Base-by-base conservation (phyloP, 768 basidiomycete genomes). In the Collybia nuda region DNA sequence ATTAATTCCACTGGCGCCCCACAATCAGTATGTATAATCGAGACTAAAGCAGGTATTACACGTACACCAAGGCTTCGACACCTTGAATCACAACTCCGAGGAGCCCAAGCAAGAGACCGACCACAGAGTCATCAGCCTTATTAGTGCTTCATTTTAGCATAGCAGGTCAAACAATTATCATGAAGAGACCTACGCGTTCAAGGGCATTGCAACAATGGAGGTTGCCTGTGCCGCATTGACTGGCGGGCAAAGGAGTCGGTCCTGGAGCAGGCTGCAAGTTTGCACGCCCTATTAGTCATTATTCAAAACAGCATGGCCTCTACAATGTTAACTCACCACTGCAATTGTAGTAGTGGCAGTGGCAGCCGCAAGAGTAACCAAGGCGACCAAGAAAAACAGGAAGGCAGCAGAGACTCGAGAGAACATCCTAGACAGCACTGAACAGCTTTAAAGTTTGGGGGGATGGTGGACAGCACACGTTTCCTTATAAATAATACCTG, bases 61-160 rank as follows among this genome's bases (percentile, higher is more conserved):
- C 64, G 32, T 57, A 68, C 67, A 67, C 55, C 23, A 68, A 47
- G 19, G 54, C 61, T 39, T 64, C 65, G 21, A 65, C 66, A 15
- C 51, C 60, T 42, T 65, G 51, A 9, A 67, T 50, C 15, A 63
- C 56, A 21, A 59, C 58, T 3, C 65, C 62, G 15, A 65, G 52
- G 37, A 60, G 45, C 17, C 55, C 64, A 17, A 67, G 56, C n/a
- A 67, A 45, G 23, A 23, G 12, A 1, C 65, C 64, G 4, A 64
- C 50, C 18, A 56, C 21, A 26, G 52, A 54, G 17, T 53, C 56
- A 37, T 65, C 58, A n/a, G 64, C 58, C 65, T 64, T 32, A 11
- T 64, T 32, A 11, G 22, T 11, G 41, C 12, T 36, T 36, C 36
- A 18, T 19, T 26, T 23, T 9, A 12, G 22, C 47, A 5, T n/a